Base-by-base conservation (phyloP, 176 grass and related monocot species). In the Guadua angustifolia region DNA sequence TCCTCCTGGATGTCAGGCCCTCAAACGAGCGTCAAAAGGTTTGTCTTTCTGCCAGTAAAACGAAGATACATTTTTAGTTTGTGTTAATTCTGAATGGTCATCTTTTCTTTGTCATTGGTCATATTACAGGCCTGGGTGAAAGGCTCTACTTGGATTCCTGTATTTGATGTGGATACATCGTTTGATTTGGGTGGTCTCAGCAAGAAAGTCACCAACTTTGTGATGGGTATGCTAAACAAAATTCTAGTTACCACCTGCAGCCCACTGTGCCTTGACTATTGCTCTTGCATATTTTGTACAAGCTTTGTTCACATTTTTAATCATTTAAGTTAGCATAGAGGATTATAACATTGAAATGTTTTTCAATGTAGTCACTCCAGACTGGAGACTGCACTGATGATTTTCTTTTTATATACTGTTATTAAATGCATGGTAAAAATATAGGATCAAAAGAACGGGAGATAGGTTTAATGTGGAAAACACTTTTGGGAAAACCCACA, bases 131-230 rank as follows among this genome's bases (percentile, higher is more conserved):
- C 96, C 43, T 94, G 87, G 91, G 93, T 94, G 59, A 98, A 88
- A 98, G 93, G 96, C 43, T 98, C 96, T 76, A 87, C 91, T 53
- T 95, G 96, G 93, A 88, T 98, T 89, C 93, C 96, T 62, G 91
- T 95, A 80, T 98, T 98, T 78, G 96, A 98, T 69, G 78, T 95
- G 69, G 93, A 90, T 46, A 81, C 77, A 4, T 63, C 77, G 26
- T 44, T 80, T 40, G 91, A 98, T 72, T 43, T 95, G 7, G 81
- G 77, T 42, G 46, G 91, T 21, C 63, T 95, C 46, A 63, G 91
- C 80, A 95, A 88, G 78, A 94, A 95, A 92, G 47, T 94, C 69
- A 97, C 84, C 70, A 98, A 91, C 75, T 98, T 94, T 79, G 84
- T 85, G 79, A 95, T 98, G 91, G 96, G 96, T 98, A 94, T 73